These are phyloP conservation scores for Orychophragmus violaceus DNA, from an alignment of 345 rosid genomes.

Conservation along the genomic window DNA sequence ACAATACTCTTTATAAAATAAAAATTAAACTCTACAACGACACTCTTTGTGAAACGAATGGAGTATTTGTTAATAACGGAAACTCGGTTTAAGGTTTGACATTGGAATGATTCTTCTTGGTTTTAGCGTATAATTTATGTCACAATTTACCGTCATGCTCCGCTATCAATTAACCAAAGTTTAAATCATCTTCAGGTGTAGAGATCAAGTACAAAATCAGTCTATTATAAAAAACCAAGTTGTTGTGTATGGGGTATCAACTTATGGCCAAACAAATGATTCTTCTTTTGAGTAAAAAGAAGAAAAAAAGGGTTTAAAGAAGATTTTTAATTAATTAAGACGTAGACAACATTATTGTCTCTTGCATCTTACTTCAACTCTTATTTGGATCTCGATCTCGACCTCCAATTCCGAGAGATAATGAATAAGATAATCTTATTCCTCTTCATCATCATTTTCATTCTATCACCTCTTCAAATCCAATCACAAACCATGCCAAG, in stretches of 20 bases:
- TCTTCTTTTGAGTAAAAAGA: neutral
- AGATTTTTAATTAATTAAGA: neutral
- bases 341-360: conserved; percentile 8
- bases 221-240: neutral
- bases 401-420: neutral
- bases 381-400: conserved; percentile 22
- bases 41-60: no score
- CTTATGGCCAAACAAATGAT: neutral
- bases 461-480: conserved; percentile 5
- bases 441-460: conserved; percentile 14
- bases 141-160: conserved; percentile 1
- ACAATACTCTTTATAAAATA: no score
- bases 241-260: conserved; percentile 5
- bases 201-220: neutral
- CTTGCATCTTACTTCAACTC: conserved; percentile 22
- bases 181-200: neutral
- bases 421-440: conserved; percentile 27
- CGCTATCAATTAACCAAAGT: neutral
- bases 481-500: conserved; percentile 26
- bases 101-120: neutral
- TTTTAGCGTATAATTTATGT: no score
- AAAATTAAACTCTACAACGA: no score
- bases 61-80: no score
- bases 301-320: neutral
- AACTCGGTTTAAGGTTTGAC: neutral